Conservation (phyloP, 768 basidiomycete species). For the Lactarius indigo region DNA sequence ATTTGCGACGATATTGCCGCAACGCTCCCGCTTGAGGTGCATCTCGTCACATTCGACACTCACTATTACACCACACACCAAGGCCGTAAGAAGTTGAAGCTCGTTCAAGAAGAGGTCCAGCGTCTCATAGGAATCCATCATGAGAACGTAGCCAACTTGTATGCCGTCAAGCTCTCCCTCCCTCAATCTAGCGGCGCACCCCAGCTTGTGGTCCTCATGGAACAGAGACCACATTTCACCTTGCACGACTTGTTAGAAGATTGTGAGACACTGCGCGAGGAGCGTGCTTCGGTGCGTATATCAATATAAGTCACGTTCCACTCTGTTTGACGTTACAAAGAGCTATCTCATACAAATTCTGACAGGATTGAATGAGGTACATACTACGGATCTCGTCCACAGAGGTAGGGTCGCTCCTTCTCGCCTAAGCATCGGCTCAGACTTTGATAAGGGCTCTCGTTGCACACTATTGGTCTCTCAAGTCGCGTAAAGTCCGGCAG, state of each 20-base stretch:
- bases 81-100: conserved; percentile 69
- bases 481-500: conserved; percentile 47
- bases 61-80: conserved; percentile 65
- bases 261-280: conserved; percentile 68
- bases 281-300: conserved; percentile 56
- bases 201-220: conserved; percentile 63
- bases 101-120: conserved; percentile 63
- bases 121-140: conserved; percentile 57
- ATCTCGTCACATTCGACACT: conserved; percentile 61
- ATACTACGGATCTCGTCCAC: conserved; percentile 64
- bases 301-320: conserved; percentile 10
- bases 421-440: conserved; percentile 4
- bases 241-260: conserved; percentile 75
- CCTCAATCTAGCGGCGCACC: conserved; percentile 48
- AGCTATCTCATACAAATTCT: conserved; percentile 76
- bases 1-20: conserved; percentile 60
- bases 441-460: conserved; percentile 46
- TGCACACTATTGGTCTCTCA: conserved; percentile 59
- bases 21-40: conserved; percentile 64
- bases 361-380: conserved; percentile 63
- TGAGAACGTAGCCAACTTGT: conserved; percentile 59
- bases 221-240: conserved; percentile 62
- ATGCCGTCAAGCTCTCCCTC: conserved; percentile 61
- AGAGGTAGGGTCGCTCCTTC: conserved; percentile 42
- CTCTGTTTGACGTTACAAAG: conserved; percentile 34